Conservation (phyloP, 345 rosid genomes). For the Populus deltoides region DNA sequence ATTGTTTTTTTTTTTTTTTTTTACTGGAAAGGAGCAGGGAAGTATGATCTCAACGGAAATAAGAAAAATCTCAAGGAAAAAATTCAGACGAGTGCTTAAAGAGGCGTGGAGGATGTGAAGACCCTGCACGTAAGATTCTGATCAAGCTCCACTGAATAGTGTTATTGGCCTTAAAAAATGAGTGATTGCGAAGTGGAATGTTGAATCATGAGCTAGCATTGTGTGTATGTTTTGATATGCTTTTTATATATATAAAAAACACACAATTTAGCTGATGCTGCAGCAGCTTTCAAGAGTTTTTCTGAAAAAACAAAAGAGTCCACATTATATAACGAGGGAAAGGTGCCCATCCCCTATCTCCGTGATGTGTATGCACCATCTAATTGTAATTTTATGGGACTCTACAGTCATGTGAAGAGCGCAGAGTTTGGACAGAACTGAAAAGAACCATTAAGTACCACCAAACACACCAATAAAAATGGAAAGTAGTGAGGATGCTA, state of each 20-base stretch:
- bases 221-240: not conserved
- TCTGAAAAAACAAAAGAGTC: not conserved
- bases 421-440: not conserved
- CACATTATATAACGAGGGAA: not conserved
- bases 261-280: conserved; percentile 11
- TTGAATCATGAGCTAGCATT: conserved; percentile 2
- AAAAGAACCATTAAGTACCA: not conserved
- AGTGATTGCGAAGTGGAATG: conserved; percentile 15
- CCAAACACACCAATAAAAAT: too few relatives aligned
- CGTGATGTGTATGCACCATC: conserved; percentile 19
- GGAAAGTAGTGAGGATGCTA: too few relatives aligned
- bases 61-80: not conserved
- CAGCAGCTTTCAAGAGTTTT: conserved; percentile 14
- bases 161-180: not conserved
- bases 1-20: not conserved
- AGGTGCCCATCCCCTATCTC: not conserved
- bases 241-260: not conserved
- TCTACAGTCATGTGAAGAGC: not conserved
- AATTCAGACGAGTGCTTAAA: not conserved
- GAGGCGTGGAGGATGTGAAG: not conserved
- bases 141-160: not conserved
- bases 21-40: not conserved
- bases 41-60: not conserved
- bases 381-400: not conserved
- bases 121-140: not conserved